A percentile compares a stretch with the other conserved stretches of the same genome.
Evolutionary conservation across 305 asterid species (phyloP).

Genomic region (Fraxinus xanthoxyloides): DNA sequence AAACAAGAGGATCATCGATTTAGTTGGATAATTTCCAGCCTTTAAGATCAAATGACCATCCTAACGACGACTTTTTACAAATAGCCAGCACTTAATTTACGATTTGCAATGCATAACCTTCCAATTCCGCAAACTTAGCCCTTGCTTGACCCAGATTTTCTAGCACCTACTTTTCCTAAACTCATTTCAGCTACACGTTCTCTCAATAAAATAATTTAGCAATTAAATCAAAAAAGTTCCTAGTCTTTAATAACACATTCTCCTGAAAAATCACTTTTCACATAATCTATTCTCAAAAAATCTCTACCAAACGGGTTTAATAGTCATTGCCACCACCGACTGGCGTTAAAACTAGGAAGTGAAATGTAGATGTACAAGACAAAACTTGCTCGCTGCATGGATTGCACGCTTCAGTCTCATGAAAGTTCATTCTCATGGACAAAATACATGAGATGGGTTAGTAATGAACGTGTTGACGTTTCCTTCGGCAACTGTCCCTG

Average conservation of each 20-base stretch:
- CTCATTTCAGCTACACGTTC: not conserved
- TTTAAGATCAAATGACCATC: not conserved
- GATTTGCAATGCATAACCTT: not conserved
- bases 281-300: not conserved
- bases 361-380: slow-evolving; percentile 26
- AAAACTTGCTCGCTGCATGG: slow-evolving; percentile 17
- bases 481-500: not conserved
- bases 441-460: not conserved
- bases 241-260: not conserved
- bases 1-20: not conserved
- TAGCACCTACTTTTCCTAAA: not conserved
- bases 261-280: not conserved
- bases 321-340: slow-evolving; percentile 3
- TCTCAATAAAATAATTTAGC: not conserved
- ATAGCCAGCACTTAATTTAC: not conserved
- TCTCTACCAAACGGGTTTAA: not conserved
- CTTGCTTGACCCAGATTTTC: not conserved
- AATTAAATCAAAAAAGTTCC: not conserved
- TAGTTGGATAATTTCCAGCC: not conserved
- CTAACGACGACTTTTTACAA: not conserved
- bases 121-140: not conserved
- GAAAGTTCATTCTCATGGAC: not conserved
- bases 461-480: not conserved
- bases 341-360: not conserved
- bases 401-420: slow-evolving; percentile 10